Conservation (phyloP, 2,329 filamentous ascomycete species). For the Nemania abortiva region DNA sequence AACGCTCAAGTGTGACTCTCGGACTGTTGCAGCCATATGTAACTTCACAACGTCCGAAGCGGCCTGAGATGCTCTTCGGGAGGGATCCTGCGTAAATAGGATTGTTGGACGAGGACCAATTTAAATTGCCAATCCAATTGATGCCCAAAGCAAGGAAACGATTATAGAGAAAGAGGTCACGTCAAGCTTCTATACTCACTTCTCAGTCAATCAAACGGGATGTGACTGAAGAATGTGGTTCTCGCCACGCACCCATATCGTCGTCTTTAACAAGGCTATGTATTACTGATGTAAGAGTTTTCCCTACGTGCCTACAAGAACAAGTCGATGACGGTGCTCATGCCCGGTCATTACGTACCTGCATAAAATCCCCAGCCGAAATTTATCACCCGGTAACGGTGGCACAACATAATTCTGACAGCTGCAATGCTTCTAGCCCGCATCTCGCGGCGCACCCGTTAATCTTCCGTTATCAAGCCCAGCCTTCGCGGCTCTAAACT, state of each 20-base stretch:
- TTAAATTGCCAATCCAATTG: neutral
- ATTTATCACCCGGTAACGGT: neutral
- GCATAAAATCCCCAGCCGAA: constrained; percentile 9
- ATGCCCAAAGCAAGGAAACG: constrained; percentile 16
- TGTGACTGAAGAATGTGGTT: neutral
- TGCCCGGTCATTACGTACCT: constrained; percentile 20
- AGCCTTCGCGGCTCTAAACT: neutral
- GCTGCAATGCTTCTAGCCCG: constrained; percentile 11
- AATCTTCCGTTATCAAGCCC: constrained; percentile 4
- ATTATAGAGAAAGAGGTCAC: neutral
- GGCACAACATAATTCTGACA: constrained; percentile 21
- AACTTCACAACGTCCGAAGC: constrained; percentile 3
- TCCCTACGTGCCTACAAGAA: neutral
- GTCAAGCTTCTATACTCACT: neutral
- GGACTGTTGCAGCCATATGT: constrained; percentile 4
- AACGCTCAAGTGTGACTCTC: neutral
- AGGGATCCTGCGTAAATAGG: constrained; percentile 5
- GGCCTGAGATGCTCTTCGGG: neutral
- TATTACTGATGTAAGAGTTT: neutral
- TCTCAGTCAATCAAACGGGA: constrained; percentile 2
- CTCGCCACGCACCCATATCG: neutral
- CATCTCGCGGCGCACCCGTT: neutral
- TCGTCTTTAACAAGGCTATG: neutral
- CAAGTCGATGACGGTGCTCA: neutral
- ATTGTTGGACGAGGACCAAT: neutral